A percentile compares a stretch with the other conserved stretches of the same genome.
These are phyloP conservation scores for Sonneratia caseolaris DNA, from an alignment of 345 rosid genomes.

Conservation along the genomic window DNA sequence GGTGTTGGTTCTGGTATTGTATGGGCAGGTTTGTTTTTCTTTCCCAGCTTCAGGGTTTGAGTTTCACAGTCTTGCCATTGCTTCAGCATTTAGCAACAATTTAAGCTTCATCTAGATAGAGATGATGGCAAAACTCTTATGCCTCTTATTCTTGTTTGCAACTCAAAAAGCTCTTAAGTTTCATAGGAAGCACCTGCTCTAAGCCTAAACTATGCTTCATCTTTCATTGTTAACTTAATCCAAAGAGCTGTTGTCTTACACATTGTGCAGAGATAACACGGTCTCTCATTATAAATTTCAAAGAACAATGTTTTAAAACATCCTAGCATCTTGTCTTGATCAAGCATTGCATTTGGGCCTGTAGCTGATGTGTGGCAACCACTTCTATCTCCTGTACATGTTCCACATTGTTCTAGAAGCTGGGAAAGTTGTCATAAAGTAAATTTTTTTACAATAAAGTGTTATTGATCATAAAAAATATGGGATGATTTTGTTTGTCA, in stretches of 20 bases:
- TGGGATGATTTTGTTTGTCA: not conserved
- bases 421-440: not conserved
- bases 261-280: not conserved
- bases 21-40: slow-evolving; percentile 28
- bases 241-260: not conserved
- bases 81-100: not conserved
- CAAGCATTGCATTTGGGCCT: not conserved
- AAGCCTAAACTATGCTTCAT: not conserved
- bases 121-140: not conserved
- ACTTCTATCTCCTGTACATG: not conserved
- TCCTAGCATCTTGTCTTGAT: not conserved
- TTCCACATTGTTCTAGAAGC: not conserved
- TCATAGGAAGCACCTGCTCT: not conserved
- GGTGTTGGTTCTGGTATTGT: slow-evolving; percentile 20
- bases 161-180: not conserved
- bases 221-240: not conserved
- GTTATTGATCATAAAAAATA: not conserved
- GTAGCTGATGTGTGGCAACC: not conserved
- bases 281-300: not conserved
- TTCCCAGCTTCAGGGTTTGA: not conserved
- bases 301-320: not conserved
- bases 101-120: not conserved
- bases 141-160: not conserved
- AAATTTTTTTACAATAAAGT: not conserved
- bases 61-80: not conserved